phyloP scores from a whole-genome alignment of 2,329 filamentous ascomycete genomes.

The Dryadomyces quercivorus region DNA sequence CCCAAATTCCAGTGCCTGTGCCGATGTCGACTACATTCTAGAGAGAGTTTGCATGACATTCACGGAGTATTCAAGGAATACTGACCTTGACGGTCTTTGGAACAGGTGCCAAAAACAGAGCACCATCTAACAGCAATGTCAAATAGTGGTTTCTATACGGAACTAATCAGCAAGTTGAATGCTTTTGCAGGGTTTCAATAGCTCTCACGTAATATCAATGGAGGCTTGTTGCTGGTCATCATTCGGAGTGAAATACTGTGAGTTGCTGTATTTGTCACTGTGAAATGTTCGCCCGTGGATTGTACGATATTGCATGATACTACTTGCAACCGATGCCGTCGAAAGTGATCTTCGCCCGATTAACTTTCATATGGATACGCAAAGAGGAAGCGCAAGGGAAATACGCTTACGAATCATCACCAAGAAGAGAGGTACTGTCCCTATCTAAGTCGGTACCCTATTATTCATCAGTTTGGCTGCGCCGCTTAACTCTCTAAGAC shows the following conservation, averaged over 20 bases:
- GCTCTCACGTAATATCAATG: background rate
- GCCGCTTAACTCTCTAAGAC: too few relatives aligned
- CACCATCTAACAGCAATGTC: background rate
- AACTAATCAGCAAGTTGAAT: background rate
- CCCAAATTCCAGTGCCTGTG: constrained; percentile 29
- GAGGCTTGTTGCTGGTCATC: background rate
- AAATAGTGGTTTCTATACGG: background rate
- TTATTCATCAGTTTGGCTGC: too few relatives aligned
- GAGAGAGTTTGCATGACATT: too few relatives aligned
- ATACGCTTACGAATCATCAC: too few relatives aligned
- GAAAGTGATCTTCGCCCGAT: background rate
- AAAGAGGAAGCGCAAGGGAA: too few relatives aligned
- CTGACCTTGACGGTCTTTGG: background rate
- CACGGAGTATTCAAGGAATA: background rate
- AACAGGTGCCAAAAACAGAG: background rate
- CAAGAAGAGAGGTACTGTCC: too few relatives aligned
- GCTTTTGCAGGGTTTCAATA: background rate
- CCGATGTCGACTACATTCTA: constrained; percentile 32
- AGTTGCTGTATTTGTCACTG: background rate
- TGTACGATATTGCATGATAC: background rate
- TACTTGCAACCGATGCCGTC: background rate
- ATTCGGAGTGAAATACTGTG: background rate
- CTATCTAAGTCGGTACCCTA: too few relatives aligned
- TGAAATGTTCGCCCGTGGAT: background rate
- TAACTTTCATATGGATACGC: too few relatives aligned